Evolutionary conservation across 2,329 filamentous ascomycete genomes (phyloP).

Genomic region (Curvularia hawaiiensis): DNA sequence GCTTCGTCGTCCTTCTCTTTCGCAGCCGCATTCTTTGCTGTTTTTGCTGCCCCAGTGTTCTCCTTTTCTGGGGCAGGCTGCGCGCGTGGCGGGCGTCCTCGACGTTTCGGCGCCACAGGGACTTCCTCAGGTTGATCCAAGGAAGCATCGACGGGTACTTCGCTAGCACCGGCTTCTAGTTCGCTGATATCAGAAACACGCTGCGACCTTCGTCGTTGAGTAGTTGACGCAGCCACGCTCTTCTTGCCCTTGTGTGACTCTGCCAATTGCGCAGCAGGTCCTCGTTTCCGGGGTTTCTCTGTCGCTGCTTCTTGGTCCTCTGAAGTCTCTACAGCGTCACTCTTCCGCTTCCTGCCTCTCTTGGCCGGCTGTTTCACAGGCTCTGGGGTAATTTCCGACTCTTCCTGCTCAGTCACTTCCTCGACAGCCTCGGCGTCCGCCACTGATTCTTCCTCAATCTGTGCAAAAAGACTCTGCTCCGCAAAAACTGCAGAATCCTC

Average conservation of each 20-base stretch:
- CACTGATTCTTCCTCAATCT: constrained; percentile 37
- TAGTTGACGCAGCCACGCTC: constrained; percentile 16
- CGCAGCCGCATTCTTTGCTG: constrained; percentile 13
- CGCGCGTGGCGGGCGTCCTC: constrained; percentile 34
- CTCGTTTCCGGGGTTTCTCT: constrained; percentile 28
- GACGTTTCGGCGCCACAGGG: constrained; percentile 27
- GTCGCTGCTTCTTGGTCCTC: constrained; percentile 23
- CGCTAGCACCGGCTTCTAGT: constrained; percentile 31
- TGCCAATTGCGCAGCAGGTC: constrained; percentile 14
- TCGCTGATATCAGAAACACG: constrained; percentile 38
- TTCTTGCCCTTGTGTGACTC: constrained; percentile 29
- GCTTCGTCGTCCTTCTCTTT: constrained; percentile 23
- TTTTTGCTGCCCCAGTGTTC: constrained; percentile 12
- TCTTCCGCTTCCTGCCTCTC: constrained; percentile 39
- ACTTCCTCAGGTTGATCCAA: constrained; percentile 30
- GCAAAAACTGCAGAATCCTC: constrained; percentile 30
- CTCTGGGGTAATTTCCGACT: constrained; percentile 36
- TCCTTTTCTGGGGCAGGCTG: constrained; percentile 23
- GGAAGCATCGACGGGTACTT: constrained; percentile 26
- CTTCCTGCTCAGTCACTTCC: constrained; percentile 30
- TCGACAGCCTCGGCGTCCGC: constrained; percentile 26
- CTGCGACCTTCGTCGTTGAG: constrained; percentile 32
- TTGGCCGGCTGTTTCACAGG: constrained; percentile 33
- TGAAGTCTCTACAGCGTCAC: constrained; percentile 26
- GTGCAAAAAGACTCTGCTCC: constrained; percentile 39